Evolutionary conservation across 192 early-diverging fungal species (phyloP).

Genomic region (Gryganskiella cystojenkinii): DNA sequence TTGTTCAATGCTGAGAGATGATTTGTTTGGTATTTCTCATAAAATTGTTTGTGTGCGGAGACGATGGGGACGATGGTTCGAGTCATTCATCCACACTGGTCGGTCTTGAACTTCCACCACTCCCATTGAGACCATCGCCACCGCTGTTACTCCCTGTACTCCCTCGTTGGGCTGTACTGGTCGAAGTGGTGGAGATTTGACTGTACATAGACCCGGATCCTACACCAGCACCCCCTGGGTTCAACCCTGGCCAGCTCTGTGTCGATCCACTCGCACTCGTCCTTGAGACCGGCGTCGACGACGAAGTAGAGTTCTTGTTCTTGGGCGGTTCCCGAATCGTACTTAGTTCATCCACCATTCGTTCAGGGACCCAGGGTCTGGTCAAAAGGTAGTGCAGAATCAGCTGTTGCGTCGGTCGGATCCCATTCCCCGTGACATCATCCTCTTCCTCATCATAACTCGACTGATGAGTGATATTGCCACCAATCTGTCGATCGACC

Average conservation of each 20-base stretch:
- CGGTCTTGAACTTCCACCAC: constrained; percentile 37
- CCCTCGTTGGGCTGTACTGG: constrained; percentile 41
- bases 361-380: constrained; percentile 77
- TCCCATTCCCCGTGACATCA: constrained; percentile 47
- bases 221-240: constrained; percentile 2
- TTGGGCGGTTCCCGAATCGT: constrained; percentile 69
- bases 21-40: too few relatives aligned
- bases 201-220: constrained; percentile 34
- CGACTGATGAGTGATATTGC: constrained; percentile 47
- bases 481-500: constrained; percentile 47
- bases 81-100: constrained; percentile 50
- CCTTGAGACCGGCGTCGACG: constrained; percentile 2
- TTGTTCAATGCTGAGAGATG: too few relatives aligned
- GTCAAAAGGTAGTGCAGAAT: constrained; percentile 79
- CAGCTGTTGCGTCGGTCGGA: constrained; percentile 68
- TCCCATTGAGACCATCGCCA: constrained; percentile 35
- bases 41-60: too few relatives aligned
- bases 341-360: constrained; percentile 81
- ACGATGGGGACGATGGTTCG: too few relatives aligned
- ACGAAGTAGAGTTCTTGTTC: constrained; percentile 32
- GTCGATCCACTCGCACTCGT: constrained; percentile 32
- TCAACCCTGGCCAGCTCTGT: constrained; percentile 43
- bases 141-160: constrained; percentile 51
- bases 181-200: constrained; percentile 30
- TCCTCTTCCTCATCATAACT: constrained; percentile 68